These are phyloP conservation scores for Lepidium didymum DNA, from an alignment of 345 rosid genomes.

Conservation along the genomic window DNA sequence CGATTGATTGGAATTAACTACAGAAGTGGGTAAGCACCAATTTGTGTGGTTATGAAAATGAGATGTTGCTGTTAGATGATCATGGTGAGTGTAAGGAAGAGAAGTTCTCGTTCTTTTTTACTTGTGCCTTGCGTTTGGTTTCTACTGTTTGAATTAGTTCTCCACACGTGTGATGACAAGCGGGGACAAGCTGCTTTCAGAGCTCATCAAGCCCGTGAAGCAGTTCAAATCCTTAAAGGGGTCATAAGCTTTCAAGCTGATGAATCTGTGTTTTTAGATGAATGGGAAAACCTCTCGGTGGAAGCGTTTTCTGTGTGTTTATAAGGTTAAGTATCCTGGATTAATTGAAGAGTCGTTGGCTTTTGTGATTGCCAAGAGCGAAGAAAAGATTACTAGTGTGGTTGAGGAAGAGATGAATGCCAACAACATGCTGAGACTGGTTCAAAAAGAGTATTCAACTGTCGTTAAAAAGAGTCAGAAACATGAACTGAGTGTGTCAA, in stretches of 20 bases:
- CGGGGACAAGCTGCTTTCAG: too few species aligned
- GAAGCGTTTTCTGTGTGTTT: slow-evolving; percentile 90
- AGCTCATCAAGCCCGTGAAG: too few species aligned
- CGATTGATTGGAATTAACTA: too few species aligned
- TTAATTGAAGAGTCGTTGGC: slow-evolving; percentile 41
- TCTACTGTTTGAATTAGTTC: too few species aligned
- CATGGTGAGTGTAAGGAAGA: too few species aligned
- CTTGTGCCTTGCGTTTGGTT: too few species aligned
- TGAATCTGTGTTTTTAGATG: slow-evolving; percentile 83
- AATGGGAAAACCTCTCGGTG: slow-evolving; percentile 87
- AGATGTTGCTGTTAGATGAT: too few species aligned
- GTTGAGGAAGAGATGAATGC: slow-evolving; percentile 99
- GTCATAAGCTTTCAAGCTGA: slow-evolving; percentile 18
- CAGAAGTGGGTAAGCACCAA: too few species aligned
- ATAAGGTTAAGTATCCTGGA: slow-evolving; percentile 78
- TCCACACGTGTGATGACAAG: too few species aligned
- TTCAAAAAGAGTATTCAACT: slow-evolving; percentile 97
- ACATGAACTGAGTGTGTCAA: slow-evolving; percentile 93
- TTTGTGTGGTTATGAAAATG: too few species aligned
- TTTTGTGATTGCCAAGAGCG: slow-evolving; percentile 77
- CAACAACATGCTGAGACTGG: slow-evolving; percentile 89
- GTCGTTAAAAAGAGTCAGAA: slow-evolving; percentile 92
- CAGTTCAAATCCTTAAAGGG: too few species aligned
- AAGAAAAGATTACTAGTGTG: slow-evolving; percentile 80
- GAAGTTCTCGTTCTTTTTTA: too few species aligned